Evolutionary conservation across 2,329 filamentous ascomycete genomes (phyloP).

Genomic region (Tympanopsis confertula): DNA sequence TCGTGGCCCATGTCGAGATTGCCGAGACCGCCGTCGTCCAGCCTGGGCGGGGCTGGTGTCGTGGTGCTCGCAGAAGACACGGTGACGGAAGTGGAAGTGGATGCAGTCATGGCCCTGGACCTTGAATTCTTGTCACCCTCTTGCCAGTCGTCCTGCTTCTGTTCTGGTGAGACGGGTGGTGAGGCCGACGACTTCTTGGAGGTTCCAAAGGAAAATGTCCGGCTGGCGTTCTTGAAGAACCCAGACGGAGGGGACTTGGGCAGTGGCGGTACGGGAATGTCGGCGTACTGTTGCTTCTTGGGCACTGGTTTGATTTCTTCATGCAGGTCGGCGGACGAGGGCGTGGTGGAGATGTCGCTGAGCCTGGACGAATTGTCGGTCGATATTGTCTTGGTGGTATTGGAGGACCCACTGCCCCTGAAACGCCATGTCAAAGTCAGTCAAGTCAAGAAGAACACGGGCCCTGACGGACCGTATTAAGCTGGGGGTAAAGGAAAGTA

Average conservation of each 20-base stretch:
- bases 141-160: slow-evolving; percentile 12
- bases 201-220: slow-evolving; percentile 48
- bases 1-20: slow-evolving; percentile 43
- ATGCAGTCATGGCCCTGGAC: slow-evolving; percentile 38
- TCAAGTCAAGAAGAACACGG: slow-evolving; percentile 19
- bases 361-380: slow-evolving; percentile 50
- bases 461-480: slow-evolving; percentile 9
- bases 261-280: slow-evolving; percentile 25
- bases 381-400: slow-evolving; percentile 46
- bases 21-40: slow-evolving; percentile 29
- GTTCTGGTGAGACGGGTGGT: slow-evolving; percentile 17
- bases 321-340: slow-evolving; percentile 39
- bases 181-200: slow-evolving; percentile 33
- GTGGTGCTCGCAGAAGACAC: slow-evolving; percentile 16
- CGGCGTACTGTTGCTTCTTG: slow-evolving; percentile 22
- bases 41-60: slow-evolving; percentile 37
- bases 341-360: slow-evolving; percentile 49
- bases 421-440: slow-evolving; percentile 17
- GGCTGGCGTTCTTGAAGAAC: slow-evolving; percentile 42
- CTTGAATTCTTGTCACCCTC: slow-evolving; percentile 16
- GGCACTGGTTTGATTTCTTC: slow-evolving; percentile 25
- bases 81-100: slow-evolving; percentile 9
- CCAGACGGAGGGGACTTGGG: slow-evolving; percentile 36
- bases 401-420: slow-evolving; percentile 48
- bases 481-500: slow-evolving; percentile 4